Evolutionary conservation across 2,329 filamentous ascomycete genomes (phyloP).

Genomic region (Emericellopsis atlantica): DNA sequence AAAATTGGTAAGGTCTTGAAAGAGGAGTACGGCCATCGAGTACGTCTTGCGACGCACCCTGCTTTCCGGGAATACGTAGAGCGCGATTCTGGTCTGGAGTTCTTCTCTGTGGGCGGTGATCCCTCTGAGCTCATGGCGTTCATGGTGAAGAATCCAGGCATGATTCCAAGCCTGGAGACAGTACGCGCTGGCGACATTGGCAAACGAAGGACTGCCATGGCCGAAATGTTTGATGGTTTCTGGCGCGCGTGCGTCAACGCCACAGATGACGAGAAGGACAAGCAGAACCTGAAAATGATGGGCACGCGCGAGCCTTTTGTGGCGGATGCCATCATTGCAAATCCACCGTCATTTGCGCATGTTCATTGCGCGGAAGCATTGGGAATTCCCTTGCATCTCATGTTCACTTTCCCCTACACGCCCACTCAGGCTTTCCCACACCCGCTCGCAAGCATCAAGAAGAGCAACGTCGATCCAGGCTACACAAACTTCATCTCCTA

Average conservation of each 20-base stretch:
- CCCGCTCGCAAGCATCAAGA: constrained; percentile 63
- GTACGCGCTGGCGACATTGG: constrained; percentile 64
- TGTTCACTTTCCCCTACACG: constrained; percentile 81
- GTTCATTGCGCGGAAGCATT: constrained; percentile 69
- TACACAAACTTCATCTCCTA: constrained; percentile 76
- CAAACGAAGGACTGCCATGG: constrained; percentile 55
- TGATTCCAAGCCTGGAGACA: constrained; percentile 63
- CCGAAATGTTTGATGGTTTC: constrained; percentile 72
- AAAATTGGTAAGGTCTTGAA: constrained; percentile 62
- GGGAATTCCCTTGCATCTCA: constrained; percentile 66
- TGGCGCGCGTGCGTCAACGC: constrained; percentile 68
- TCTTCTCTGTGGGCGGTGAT: constrained; percentile 70
- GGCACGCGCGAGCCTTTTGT: constrained; percentile 48
- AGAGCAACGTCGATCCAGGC: constrained; percentile 55
- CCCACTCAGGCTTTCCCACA: constrained; percentile 67
- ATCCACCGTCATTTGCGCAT: constrained; percentile 68
- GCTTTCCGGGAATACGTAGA: constrained; percentile 66
- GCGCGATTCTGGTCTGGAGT: constrained; percentile 60
- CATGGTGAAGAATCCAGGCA: constrained; percentile 75
- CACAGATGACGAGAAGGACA: constrained; percentile 50
- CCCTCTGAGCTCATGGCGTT: constrained; percentile 76
- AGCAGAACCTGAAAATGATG: constrained; percentile 52
- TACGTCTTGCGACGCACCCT: constrained; percentile 68
- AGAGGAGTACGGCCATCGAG: constrained; percentile 59
- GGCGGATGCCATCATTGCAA: constrained; percentile 74